These are phyloP conservation scores for Starmera quercuum DNA, from an alignment of 805 yeast species.

Conservation along the genomic window DNA sequence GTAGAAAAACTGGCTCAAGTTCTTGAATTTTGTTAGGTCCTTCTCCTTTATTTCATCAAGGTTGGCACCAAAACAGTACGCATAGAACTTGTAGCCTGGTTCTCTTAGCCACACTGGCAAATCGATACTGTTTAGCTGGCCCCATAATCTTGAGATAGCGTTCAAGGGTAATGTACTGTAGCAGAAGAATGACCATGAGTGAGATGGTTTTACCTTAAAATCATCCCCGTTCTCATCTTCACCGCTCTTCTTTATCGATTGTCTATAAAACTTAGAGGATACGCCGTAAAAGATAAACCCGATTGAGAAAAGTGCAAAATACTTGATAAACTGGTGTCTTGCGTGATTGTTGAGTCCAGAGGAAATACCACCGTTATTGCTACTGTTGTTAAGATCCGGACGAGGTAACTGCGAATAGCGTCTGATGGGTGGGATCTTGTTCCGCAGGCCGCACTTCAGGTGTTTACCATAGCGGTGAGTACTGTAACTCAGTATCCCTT, in stretches of 20 bases:
- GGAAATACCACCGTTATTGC: too few species aligned
- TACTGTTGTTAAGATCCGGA: too few species aligned
- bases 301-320: conserved; percentile 19
- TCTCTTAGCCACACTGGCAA: conserved; percentile 85
- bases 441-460: too few species aligned
- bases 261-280: conserved; percentile 19
- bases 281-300: conserved; percentile 21
- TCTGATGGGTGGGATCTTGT: conserved; percentile 22
- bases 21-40: conserved; percentile 64
- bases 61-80: conserved; percentile 79
- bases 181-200: conserved; percentile 84
- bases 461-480: too few species aligned
- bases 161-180: conserved; percentile 88
- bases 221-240: conserved; percentile 15
- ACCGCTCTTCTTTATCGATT: conserved; percentile 14
- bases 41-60: conserved; percentile 84
- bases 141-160: conserved; percentile 92
- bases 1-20: conserved; percentile 87
- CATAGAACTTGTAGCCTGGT: conserved; percentile 74
- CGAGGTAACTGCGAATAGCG: conserved; percentile 16
- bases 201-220: conserved; percentile 44
- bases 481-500: too few species aligned
- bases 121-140: conserved; percentile 72
- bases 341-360: conserved; percentile 3
- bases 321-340: conserved; percentile 17